phyloP scores from a whole-genome alignment of 805 yeast species.

The Diddensiella santjacobensis region DNA sequence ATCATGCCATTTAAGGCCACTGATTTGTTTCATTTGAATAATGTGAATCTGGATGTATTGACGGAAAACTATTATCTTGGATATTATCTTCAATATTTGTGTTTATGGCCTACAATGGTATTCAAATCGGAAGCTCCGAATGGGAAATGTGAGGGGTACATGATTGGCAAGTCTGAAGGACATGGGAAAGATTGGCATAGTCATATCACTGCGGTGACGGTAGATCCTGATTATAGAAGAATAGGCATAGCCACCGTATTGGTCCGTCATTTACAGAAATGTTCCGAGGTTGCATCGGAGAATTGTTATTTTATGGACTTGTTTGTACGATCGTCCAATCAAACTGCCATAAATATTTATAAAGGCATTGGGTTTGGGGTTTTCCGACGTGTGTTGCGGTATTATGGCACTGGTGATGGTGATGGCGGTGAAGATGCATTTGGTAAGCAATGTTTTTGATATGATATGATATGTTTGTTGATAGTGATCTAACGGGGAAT shows the following conservation, averaged over 20 bases:
- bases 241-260: constrained; percentile 80
- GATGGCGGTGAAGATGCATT: constrained; percentile 78
- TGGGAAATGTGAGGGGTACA: constrained; percentile 41
- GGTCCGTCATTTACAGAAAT: constrained; percentile 66
- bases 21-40: constrained; percentile 68
- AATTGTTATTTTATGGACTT: constrained; percentile 83
- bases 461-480: too few species aligned
- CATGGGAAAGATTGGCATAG: constrained; percentile 84
- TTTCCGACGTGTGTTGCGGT: constrained; percentile 82
- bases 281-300: constrained; percentile 75
- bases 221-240: constrained; percentile 76
- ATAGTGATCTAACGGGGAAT: too few species aligned
- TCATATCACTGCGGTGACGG: constrained; percentile 94
- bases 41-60: constrained; percentile 79
- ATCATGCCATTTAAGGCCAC: constrained; percentile 83
- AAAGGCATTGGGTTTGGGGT: constrained; percentile 83
- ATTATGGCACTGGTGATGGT: constrained; percentile 59
- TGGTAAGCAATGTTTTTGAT: constrained; percentile 55
- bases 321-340: constrained; percentile 84
- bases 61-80: constrained; percentile 88
- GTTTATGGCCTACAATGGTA: constrained; percentile 84
- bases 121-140: constrained; percentile 56
- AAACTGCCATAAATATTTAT: constrained; percentile 74
- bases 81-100: constrained; percentile 79
- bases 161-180: constrained; percentile 98